Conservation (phyloP, 257 asterid species). For the Handroanthus guayacan region DNA sequence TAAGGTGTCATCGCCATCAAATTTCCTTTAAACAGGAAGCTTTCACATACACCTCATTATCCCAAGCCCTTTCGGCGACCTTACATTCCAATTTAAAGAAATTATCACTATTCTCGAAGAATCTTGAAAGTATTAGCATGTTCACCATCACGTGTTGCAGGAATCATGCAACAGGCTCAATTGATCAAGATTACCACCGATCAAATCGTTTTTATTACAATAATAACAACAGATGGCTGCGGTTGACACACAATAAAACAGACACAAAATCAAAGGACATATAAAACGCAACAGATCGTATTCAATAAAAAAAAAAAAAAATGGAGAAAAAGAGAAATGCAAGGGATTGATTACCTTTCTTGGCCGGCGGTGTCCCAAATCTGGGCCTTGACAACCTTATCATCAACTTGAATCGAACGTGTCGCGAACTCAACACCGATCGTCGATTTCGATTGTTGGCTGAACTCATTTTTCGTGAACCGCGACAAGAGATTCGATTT, state of each 20-base stretch:
- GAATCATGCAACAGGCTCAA: too few relatives aligned
- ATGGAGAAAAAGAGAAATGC: not conserved
- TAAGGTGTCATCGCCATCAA: not conserved
- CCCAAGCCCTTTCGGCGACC: too few relatives aligned
- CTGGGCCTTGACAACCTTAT: constrained; percentile 83
- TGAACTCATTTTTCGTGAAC: constrained; percentile 77
- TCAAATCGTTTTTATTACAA: not conserved
- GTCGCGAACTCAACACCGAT: constrained; percentile 92
- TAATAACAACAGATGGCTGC: not conserved
- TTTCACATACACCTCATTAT: not conserved
- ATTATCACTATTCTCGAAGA: not conserved
- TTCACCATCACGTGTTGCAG: not conserved
- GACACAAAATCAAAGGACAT: constrained; percentile 1
- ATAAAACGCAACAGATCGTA: not conserved
- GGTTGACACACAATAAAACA: not conserved
- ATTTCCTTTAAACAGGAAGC: not conserved
- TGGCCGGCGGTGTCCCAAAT: constrained; percentile 96
- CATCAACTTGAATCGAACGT: constrained; percentile 74
- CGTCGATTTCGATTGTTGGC: constrained; percentile 81
- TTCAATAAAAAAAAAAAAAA: not conserved
- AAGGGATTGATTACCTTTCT: constrained; percentile 56
- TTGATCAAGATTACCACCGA: not conserved
- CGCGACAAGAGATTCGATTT: constrained; percentile 81
- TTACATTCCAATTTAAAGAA: not conserved
- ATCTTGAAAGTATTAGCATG: not conserved